These are phyloP conservation scores for Trichoderma sp. DNA, from an alignment of 2,329 filamentous ascomycete genomes.

Conservation along the genomic window DNA sequence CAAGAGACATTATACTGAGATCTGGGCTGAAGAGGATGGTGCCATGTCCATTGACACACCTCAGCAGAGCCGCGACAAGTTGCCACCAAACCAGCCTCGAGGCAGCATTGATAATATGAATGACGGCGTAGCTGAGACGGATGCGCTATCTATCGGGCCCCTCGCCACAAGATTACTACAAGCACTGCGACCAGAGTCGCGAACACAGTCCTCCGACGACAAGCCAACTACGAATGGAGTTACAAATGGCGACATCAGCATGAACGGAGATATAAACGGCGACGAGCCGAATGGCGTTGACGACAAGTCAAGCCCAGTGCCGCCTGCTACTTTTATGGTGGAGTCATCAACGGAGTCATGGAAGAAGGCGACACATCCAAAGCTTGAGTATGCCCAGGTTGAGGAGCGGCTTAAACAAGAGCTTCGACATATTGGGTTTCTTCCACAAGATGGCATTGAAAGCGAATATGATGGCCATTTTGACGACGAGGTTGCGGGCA, in stretches of 20 bases:
- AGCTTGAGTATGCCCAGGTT: conserved; percentile 80
- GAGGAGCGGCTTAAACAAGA: conserved; percentile 93
- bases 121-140: conserved; percentile 83
- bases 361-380: conserved; percentile 74
- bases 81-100: conserved; percentile 77
- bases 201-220: conserved; percentile 57
- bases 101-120: conserved; percentile 85
- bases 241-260: conserved; percentile 55
- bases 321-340: conserved; percentile 76
- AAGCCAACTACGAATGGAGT: conserved; percentile 55
- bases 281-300: conserved; percentile 39
- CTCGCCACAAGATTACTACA: conserved; percentile 80
- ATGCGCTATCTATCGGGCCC: conserved; percentile 85
- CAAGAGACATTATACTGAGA: conserved; percentile 80
- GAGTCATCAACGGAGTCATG: conserved; percentile 75
- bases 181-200: conserved; percentile 75
- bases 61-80: conserved; percentile 61
- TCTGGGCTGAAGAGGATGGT: conserved; percentile 94
- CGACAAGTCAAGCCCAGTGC: conserved; percentile 45
- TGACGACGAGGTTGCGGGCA: conserved; percentile 91
- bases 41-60: conserved; percentile 71
- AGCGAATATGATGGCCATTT: conserved; percentile 86
- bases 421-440: conserved; percentile 84
- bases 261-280: conserved; percentile 51
- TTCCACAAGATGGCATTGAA: conserved; percentile 63